Evolutionary conservation across 345 rosid genomes (phyloP).

Genomic region (Sonneratia caseolaris): DNA sequence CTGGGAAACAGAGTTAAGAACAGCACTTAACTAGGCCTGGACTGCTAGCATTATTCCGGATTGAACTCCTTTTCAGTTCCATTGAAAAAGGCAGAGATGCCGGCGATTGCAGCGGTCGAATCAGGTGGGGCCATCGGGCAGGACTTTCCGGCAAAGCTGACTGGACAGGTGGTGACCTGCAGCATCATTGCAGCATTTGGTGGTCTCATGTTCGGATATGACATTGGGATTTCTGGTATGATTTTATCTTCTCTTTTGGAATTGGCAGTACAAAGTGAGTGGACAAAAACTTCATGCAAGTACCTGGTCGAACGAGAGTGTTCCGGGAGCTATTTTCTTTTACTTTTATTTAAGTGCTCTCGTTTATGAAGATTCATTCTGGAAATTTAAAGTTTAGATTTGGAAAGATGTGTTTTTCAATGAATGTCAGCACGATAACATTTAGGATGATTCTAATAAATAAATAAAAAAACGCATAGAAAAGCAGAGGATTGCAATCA

Average conservation of each 20-base stretch:
- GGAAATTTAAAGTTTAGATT: too few relatives aligned
- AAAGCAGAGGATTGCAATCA: too few relatives aligned
- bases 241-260: background rate
- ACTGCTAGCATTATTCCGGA: background rate
- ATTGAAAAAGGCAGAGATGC: constrained; percentile 13
- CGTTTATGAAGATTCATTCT: too few relatives aligned
- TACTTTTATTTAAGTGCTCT: too few relatives aligned
- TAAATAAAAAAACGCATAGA: too few relatives aligned
- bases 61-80: background rate
- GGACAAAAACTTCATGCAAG: background rate
- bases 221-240: constrained; percentile 47
- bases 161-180: constrained; percentile 32
- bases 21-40: background rate
- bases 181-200: constrained; percentile 44
- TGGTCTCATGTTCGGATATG: constrained; percentile 59
- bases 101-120: constrained; percentile 13
- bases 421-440: too few relatives aligned
- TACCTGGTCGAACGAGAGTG: background rate
- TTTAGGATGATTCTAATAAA: too few relatives aligned
- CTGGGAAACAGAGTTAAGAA: too few relatives aligned
- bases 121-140: constrained; percentile 16
- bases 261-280: background rate
- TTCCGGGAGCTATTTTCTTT: too few relatives aligned
- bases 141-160: constrained; percentile 26
- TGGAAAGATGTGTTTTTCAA: too few relatives aligned